Conservation (phyloP, 768 basidiomycete species). For the Baorangia bicolor region DNA sequence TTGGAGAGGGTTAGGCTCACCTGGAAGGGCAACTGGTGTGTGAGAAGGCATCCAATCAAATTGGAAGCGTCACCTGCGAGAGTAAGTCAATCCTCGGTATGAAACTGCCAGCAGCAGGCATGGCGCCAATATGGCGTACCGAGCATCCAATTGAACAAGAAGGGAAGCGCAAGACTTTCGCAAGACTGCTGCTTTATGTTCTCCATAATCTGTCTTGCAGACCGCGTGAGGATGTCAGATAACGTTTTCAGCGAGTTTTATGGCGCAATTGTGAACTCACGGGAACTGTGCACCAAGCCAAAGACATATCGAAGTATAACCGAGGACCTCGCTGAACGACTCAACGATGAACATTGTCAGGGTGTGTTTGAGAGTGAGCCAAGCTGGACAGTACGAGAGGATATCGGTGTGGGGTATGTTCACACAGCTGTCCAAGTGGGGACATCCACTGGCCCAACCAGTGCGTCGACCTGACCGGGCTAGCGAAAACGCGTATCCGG, state of each 20-base stretch:
- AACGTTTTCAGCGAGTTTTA: background rate
- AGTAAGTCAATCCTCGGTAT: constrained; percentile 3
- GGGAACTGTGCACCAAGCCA: constrained; percentile 91
- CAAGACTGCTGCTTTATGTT: constrained; percentile 75
- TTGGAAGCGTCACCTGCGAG: constrained; percentile 86
- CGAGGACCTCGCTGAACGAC: constrained; percentile 60
- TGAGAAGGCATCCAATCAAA: constrained; percentile 86
- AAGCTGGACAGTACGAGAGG: background rate
- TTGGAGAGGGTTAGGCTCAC: constrained; percentile 41
- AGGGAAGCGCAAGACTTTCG: constrained; percentile 90
- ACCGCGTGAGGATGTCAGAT: constrained; percentile 5
- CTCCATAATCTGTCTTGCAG: constrained; percentile 74
- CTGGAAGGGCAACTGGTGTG: constrained; percentile 93
- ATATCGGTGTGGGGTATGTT: constrained; percentile 16
- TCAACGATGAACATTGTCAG: constrained; percentile 19
- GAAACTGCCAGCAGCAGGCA: background rate
- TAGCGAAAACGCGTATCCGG: background rate
- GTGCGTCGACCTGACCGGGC: background rate
- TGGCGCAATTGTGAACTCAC: constrained; percentile 46
- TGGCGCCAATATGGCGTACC: constrained; percentile 49
- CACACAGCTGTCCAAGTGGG: constrained; percentile 9
- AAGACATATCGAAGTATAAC: constrained; percentile 68
- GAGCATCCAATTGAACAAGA: constrained; percentile 89
- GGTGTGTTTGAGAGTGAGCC: background rate
- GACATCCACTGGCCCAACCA: background rate